Percentiles rank a stretch among this genome's conserved stretches.
Conservation (phyloP, 305 asterid species). For the Coffea humblotiana region DNA sequence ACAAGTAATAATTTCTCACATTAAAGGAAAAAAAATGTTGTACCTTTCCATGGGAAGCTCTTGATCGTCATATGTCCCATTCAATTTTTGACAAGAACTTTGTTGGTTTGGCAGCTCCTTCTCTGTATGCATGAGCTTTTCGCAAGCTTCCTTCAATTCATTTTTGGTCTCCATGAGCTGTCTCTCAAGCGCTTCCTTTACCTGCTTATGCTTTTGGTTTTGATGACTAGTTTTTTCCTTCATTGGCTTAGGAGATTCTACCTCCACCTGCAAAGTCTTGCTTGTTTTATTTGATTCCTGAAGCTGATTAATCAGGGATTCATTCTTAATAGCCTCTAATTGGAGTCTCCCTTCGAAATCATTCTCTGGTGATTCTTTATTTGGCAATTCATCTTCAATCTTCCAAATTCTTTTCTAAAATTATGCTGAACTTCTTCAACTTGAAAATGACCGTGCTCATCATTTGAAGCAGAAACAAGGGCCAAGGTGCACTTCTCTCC, state of each 20-base stretch:
- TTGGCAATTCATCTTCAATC: constrained; percentile 30
- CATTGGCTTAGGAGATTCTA: constrained; percentile 30
- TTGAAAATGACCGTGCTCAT: constrained; percentile 26
- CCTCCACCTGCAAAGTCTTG: constrained; percentile 38
- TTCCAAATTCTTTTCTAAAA: constrained; percentile 29
- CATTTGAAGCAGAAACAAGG: constrained; percentile 28
- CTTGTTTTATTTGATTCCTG: constrained; percentile 43
- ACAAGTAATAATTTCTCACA: not conserved
- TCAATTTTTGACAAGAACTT: constrained; percentile 27
- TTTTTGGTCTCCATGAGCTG: constrained; percentile 37
- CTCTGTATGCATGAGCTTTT: constrained; percentile 31
- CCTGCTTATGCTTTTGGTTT: constrained; percentile 32
- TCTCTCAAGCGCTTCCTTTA: constrained; percentile 41
- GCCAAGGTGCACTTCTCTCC: constrained; percentile 27
- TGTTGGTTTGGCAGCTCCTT: constrained; percentile 36
- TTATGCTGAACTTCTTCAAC: constrained; percentile 32
- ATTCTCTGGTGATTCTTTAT: constrained; percentile 28
- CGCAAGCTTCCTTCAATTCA: constrained; percentile 38
- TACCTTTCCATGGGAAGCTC: constrained; percentile 53
- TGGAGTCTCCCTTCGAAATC: constrained; percentile 37
- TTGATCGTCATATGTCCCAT: constrained; percentile 37
- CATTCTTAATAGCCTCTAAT: constrained; percentile 35
- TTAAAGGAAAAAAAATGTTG: constrained; percentile 15
- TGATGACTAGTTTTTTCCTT: constrained; percentile 37
- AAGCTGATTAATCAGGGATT: constrained; percentile 41